phyloP scores from a whole-genome alignment of 2,329 filamentous ascomycete genomes.

The Neofusicoccum cordaticola region DNA sequence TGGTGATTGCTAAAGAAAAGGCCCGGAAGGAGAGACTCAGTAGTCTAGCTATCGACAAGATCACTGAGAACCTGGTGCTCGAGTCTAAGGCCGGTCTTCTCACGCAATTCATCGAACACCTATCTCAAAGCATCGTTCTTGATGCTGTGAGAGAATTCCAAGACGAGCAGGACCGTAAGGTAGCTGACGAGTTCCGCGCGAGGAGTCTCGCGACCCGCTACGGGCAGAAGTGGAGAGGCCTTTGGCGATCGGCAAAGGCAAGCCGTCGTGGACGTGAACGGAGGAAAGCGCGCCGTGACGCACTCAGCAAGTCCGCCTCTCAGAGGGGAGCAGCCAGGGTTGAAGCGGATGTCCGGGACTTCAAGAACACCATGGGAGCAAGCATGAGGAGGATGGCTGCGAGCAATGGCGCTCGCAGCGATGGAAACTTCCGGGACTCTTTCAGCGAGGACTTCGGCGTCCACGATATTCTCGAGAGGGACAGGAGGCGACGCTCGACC shows the following conservation, averaged over 20 bases:
- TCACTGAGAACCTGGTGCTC: constrained; percentile 40
- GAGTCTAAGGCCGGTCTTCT: constrained; percentile 41
- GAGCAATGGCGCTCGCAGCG: not conserved
- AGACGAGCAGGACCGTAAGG: constrained; percentile 4
- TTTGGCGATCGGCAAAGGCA: not conserved
- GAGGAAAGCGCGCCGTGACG: constrained; percentile 8
- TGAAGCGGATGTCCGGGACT: constrained; percentile 3
- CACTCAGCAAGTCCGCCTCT: not conserved
- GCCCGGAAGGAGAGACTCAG: not conserved
- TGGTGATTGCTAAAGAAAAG: not conserved
- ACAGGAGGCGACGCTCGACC: not conserved
- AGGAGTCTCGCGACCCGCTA: constrained; percentile 8
- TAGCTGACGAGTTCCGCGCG: constrained; percentile 14
- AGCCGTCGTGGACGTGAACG: constrained; percentile 17
- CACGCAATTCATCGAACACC: constrained; percentile 45
- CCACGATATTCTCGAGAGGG: not conserved
- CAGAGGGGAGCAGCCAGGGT: not conserved
- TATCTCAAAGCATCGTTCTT: constrained; percentile 33
- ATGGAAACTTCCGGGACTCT: not conserved
- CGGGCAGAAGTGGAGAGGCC: constrained; percentile 4
- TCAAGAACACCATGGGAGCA: constrained; percentile 2
- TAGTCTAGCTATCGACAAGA: constrained; percentile 2
- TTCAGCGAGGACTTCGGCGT: constrained; percentile 13
- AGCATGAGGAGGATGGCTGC: constrained; percentile 2
- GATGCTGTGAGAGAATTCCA: constrained; percentile 11